Conservation (phyloP, 2,329 filamentous ascomycete species). For the Camptophora hylomeconis region DNA sequence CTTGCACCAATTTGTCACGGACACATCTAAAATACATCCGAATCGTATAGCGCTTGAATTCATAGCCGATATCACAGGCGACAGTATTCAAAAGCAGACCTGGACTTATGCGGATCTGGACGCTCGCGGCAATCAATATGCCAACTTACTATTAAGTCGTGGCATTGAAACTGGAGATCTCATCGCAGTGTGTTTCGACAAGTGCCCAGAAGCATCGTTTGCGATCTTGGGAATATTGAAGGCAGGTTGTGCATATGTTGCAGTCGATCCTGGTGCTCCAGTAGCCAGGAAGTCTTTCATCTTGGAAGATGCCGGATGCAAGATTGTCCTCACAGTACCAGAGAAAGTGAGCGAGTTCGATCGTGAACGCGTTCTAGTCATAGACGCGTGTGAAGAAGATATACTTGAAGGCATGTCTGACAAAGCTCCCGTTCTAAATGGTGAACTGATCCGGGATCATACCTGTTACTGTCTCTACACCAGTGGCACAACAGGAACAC, state of each 20-base stretch:
- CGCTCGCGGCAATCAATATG: slow-evolving; percentile 56
- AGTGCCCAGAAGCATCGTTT: slow-evolving; percentile 73
- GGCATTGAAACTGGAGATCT: slow-evolving; percentile 45
- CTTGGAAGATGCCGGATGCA: slow-evolving; percentile 55
- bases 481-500: slow-evolving; percentile 72
- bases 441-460: slow-evolving; percentile 34
- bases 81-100: slow-evolving; percentile 31
- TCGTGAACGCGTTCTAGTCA: slow-evolving; percentile 24
- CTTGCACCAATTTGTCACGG: slow-evolving; percentile 68
- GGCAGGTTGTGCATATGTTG: slow-evolving; percentile 67
- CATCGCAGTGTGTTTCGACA: slow-evolving; percentile 68
- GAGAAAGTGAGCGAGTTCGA: slow-evolving; percentile 28
- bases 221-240: slow-evolving; percentile 72
- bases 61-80: slow-evolving; percentile 41
- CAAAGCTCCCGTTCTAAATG: slow-evolving; percentile 23
- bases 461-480: slow-evolving; percentile 79
- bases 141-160: slow-evolving; percentile 44
- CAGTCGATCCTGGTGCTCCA: slow-evolving; percentile 64
- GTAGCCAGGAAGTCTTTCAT: slow-evolving; percentile 65
- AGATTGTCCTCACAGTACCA: slow-evolving; percentile 47
- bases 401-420: slow-evolving; percentile 24
- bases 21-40: slow-evolving; percentile 43
- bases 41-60: slow-evolving; percentile 63
- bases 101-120: slow-evolving; percentile 73
- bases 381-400: slow-evolving; percentile 27